Evolutionary conservation across 169 alveolate genomes (phyloP), one percentile per base, ranked within the genome.

Genomic region (Eimeria tenella): DNA sequence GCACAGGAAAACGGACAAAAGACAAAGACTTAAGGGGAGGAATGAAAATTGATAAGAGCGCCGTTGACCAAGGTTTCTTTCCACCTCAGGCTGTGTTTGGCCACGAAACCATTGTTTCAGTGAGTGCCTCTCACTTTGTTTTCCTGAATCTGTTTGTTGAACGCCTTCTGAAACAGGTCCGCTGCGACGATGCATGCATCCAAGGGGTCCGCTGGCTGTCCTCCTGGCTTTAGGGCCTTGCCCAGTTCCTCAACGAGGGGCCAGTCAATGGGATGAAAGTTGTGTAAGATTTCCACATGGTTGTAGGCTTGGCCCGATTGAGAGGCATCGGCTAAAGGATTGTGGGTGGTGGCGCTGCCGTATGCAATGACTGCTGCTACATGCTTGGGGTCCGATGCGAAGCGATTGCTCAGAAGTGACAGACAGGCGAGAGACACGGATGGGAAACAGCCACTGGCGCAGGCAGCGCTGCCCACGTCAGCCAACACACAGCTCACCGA

Each of bases 161-260:
- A 68, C 13, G 79, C 79, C 50, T 68, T 68, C 49, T 68, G 50
- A 7, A 19, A 68, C 4, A 68, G 49, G 21, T 68, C 79, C 8
- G 79, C 21, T 9, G 79, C 79, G 13, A 68, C 79, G 50, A 68
- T 68, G 79, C 79, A 68, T 17, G 79, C 79, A 68, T 68, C 79
- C 31, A 68, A 31, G 31, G 49, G 79, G 79, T 68, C 79, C 10
- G 50, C 31, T 68, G 79, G 79, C 31, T 68, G n/a, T 17, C 79
- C 79, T 23, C 79, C 79, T 68, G 79, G 79, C 79, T 4, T 68
- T 23, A 68, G 79, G n/a, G 50, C 79, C 17, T 17, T 23, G 13
- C 79, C 79, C 79, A 68, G 49, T 31, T 68, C 79, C 79, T 21
- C 10, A 15, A 68, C 17, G 50, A 68, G 79, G 50, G 15, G 79